Base-by-base conservation (phyloP, 352 stramenopile genomes). In the Globisporangium acanthophoron region DNA sequence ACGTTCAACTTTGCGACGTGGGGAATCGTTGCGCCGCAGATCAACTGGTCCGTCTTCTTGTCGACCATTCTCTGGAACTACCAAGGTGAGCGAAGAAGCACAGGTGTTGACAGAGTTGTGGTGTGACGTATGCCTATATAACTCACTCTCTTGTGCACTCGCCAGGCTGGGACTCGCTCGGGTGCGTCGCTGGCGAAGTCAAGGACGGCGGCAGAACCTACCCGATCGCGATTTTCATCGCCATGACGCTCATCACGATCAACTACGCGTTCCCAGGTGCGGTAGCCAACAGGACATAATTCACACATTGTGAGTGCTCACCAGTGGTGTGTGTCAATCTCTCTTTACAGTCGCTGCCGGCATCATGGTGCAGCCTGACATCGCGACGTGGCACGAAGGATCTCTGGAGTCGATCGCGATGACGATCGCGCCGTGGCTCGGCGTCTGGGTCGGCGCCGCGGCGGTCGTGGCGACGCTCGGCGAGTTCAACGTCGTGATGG, bases 401-500 rank as follows among this genome's bases (percentile, higher is more conserved):
- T 87, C 74, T 37, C 55, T 92, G 20, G 83, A 90, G 61, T 88
- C 75, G 3, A 85, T 94, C 40, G 85, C 80, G 31, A 91, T 90
- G 78, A 70, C 62, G 1, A 61, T 91, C 29, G 70, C 78, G 31
- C 77, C 76, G 31, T 94, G 82, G 82, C 63, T 94, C 8, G 85
- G 85, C 40, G 75, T 91, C 11, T 94, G 85, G 85, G 83, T 94
- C 43, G 79, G 84, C 13, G 78, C 82, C 4, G 80, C 79, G 18
- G 85, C 85, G 21, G 76, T 91, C 13, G 65, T 94, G n/a, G 80
- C 82, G 9, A 91, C 81, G 9, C 67, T 94, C 18, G 85, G 82
- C 39, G 85, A 94, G 61, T 94, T 94, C 64, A 92, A 91, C 54
- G 85, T 92, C 35, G 82, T 94, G 37, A 92, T 94, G 85, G 79